Base-by-base conservation (phyloP, 495 filamentous ascomycete species). In the Trichodelitschia bisporula region DNA sequence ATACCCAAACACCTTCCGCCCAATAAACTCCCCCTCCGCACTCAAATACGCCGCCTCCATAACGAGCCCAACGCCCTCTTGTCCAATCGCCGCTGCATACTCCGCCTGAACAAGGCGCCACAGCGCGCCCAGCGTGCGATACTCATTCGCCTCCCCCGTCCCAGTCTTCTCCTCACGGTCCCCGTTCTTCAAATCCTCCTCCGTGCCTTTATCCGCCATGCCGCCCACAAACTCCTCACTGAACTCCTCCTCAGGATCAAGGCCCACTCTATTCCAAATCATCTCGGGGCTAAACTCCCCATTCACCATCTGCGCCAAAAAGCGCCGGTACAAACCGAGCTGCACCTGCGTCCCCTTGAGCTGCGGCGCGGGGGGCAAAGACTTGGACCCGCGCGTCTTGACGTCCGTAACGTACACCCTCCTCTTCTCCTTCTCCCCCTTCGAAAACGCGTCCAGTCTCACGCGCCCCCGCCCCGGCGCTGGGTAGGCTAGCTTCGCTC, bases 311-410 rank as follows among this genome's bases (percentile, higher is more conserved):
- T 66, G 55, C 23, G 69, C 68, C 18, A 97, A 60, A 30, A 95
- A 67, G n/a, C 69, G 70, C 40, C 80, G 80, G 43, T 97, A 97
- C 1, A 93, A 54, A 52, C 89, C 82, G 4, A 97, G 56, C 48
- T 97, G 86, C 31, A 92, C 69, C 30, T 67, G 56, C 0, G 86
- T 77, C 0, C 70, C 75, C 8, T 74, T 69, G 13, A 80, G 64
- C n/a, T 70, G 64, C 1, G 68, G 54, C 17, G 62, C 67, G 14
- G 59, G 56, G 0, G 84, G 83, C 1, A 77, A 36, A 9, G 59
- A 59, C 9, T 56, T 54, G 24, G 56, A 61, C 4, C 47, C 59
- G 27, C 82, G 65, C 0, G 89, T 95, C 47, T 97, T 97, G 31
- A 86, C 66, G 40, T 97, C 86, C 4, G 70, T 74, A 29, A 97